A percentile compares a stretch with the other conserved stretches of the same genome.
Conservation (phyloP, 768 basidiomycete genomes). For the Phanerochaete carnosa region DNA sequence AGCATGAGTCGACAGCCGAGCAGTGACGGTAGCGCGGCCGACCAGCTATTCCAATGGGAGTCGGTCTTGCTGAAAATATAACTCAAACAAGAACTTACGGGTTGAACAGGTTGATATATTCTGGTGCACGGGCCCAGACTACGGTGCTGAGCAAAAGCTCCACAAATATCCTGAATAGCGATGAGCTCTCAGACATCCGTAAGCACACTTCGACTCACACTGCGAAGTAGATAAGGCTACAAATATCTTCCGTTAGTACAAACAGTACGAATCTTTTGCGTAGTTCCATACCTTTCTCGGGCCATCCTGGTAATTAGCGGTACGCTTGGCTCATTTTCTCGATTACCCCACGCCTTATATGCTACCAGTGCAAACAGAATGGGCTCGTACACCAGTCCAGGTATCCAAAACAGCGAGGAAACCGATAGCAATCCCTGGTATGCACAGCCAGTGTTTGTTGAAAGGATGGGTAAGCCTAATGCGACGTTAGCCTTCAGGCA, state of each 20-base stretch:
- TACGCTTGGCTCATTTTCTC: background rate
- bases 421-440: constrained; percentile 16
- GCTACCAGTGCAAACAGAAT: constrained; percentile 21
- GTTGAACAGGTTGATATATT: constrained; percentile 20
- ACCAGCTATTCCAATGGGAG: constrained; percentile 15
- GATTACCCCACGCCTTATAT: constrained; percentile 10
- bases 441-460: constrained; percentile 13
- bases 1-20: constrained; percentile 24
- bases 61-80: too few relatives aligned
- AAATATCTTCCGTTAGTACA: background rate
- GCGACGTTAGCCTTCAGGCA: background rate
- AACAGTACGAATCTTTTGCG: background rate
- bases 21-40: constrained; percentile 22
- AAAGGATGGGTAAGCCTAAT: background rate
- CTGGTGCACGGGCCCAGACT: constrained; percentile 17
- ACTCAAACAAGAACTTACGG: constrained; percentile 15
- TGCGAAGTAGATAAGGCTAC: constrained; percentile 18
- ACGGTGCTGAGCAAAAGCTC: constrained; percentile 17
- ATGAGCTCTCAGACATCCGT: background rate
- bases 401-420: constrained; percentile 23
- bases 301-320: constrained; percentile 5
- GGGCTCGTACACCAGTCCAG: constrained; percentile 22
- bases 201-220: constrained; percentile 7
- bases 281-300: constrained; percentile 8
- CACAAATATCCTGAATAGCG: constrained; percentile 14